Percentiles rank a stretch among this genome's conserved stretches.
Conservation (phyloP, 495 filamentous ascomycete species). For the Tuber melanosporum region DNA sequence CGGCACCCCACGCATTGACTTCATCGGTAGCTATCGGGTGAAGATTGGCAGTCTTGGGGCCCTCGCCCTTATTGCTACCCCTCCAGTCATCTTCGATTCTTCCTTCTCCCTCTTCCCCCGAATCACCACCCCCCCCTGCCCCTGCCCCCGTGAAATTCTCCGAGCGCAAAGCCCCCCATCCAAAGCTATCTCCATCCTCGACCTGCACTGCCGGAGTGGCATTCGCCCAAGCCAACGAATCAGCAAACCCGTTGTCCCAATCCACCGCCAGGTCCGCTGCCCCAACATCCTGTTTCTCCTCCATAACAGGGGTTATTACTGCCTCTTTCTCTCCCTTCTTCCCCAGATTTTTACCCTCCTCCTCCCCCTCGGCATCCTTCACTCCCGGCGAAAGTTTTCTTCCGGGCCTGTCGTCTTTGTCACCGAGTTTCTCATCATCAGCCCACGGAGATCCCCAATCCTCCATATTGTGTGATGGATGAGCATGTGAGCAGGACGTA, state of each 20-base stretch:
- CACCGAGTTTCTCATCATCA: conserved; percentile 24
- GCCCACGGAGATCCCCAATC: conserved; percentile 42
- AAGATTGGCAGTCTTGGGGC: conserved; percentile 3
- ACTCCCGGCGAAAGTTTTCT: conserved; percentile 2
- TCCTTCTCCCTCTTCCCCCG: conserved; percentile 11
- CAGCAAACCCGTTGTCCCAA: conserved; percentile 27
- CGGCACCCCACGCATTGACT: conserved; percentile 33
- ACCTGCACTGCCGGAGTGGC: conserved; percentile 20
- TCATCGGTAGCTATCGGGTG: conserved; percentile 20
- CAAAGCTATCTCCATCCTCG: conserved; percentile 1
- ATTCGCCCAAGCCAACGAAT: conserved; percentile 33
- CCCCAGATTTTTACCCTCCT: conserved; percentile 28
- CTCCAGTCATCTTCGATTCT: conserved; percentile 18
- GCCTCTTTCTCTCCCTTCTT: conserved; percentile 20
- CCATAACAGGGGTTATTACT: conserved; percentile 12
- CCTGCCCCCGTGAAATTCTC: conserved; percentile 11
- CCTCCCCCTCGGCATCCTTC: conserved; percentile 21
- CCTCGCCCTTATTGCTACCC: not conserved
- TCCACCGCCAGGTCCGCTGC: not conserved
- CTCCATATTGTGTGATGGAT: conserved; percentile 16
- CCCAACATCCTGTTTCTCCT: conserved; percentile 31
- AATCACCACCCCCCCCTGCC: conserved; percentile 9
- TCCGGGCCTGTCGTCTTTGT: conserved; percentile 17
- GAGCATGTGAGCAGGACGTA: not conserved
- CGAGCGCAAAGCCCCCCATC: not conserved